Base-by-base conservation (phyloP, 1,139 yeast genomes). In the Geotrichum phurueaensis region DNA sequence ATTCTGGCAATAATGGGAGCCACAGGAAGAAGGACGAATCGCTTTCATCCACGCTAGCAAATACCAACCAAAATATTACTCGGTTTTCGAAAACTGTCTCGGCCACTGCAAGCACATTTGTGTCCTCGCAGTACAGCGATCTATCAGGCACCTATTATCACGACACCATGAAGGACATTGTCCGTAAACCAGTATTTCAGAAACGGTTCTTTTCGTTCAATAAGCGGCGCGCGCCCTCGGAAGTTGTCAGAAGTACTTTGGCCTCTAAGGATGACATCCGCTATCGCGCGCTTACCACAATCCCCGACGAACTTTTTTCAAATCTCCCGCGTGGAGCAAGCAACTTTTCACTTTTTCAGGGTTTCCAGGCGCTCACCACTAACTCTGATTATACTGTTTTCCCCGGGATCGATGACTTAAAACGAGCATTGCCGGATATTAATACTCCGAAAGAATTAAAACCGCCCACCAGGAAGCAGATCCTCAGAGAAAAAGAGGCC, bases 321-420 rank as follows among this genome's bases (percentile, higher is more conserved):
- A 82, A 83, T 57, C 72, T 84, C 12, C 86, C 86, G 1, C 67
- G 65, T 51, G 65, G 69, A 25, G 68, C 68, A 33, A 65, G 69
- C 47, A 62, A 66, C 52, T 83, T 78, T 68, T 82, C 89, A 1
- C 72, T 86, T 22, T 84, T 81, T 66, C 89, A 86, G 69, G 91
- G 90, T 0, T 86, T 85, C 68, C 80, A 78, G 65, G 89, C 89
- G 0, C 77, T 82, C 0, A 60, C 62, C 12, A n/a, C 39, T 6
- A 31, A 39, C 15, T 31, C 59, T 1, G 56, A 53, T 7, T 7
- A 39, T 15, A 15, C 45, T 6, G 29, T 39, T 4, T 25, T 52
- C 4, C 55, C 57, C 10, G 55, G 33, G 6, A 15, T 56, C 18
- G 49, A 45, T n/a, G 57, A 54, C 22, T 20, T 60, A 43, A 61